Base-by-base conservation (phyloP, 768 basidiomycete genomes). In the Holtermanniella nyarrowii region DNA sequence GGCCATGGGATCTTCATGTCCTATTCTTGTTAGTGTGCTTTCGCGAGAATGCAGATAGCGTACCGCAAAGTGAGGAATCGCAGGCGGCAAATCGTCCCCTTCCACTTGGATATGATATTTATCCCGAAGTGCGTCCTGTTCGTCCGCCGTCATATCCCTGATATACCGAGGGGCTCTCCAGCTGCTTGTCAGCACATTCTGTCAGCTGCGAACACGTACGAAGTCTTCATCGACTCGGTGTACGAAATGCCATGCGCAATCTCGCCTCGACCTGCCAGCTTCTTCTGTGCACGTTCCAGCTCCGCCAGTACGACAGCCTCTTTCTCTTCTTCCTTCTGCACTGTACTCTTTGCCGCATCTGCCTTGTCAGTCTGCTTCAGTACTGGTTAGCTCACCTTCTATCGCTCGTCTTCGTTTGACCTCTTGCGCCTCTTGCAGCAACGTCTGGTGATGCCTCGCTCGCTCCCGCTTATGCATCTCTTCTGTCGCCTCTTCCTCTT, bases 1-100 rank as follows among this genome's bases (percentile, higher is more conserved):
- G 83, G 78, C 39, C 79, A 79, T 5, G 93, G 95, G n/a, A 99
- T 83, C 76, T 96, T 97, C 95, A 99, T 99, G 67, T 97, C 93
- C 86, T 91, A 53, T 27, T 16, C 31, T 46, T 44, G 37, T 13
- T 25, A 3, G 21, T 54, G 40, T 50, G 54, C 26, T 44, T 7
- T 14, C 21, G 25, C 40, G 20, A 21, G 45, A 26, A 14, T 0
- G 4, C 3, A 62, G 74, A n/a, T n/a, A n/a, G n/a, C n/a, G 53
- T 68, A 88, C 88, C 26, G 76, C 77, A 73, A 97, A 97, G 57
- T 83, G 80, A 54, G 86, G 83, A 47, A 96, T 93, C 0, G 95
- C 89, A 7, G 89, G 88, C 1, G 95, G 93, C 25, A 97, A 77
- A 63, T 89, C 81, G 53, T 95, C 85, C 12, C 93, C 91, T 56